Base-by-base conservation (phyloP, 495 filamentous ascomycete genomes). In the Penicillium coprophilum region DNA sequence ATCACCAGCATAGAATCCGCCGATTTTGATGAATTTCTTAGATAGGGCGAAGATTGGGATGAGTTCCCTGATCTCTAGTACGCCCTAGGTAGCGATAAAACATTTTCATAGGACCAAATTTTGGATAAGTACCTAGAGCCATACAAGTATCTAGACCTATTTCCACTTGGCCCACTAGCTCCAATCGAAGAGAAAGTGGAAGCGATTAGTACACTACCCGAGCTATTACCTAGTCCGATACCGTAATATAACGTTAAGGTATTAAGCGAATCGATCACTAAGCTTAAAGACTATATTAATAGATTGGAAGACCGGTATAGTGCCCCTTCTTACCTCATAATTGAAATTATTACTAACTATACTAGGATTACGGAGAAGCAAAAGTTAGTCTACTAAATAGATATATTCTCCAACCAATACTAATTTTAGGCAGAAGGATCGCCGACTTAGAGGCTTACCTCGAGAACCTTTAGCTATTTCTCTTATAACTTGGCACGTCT, bases 151-250 rank as follows among this genome's bases (percentile, higher is more conserved):
- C 40, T 44, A 4, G 40, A 44, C 8, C 40, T 20, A 44, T 44
- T 44, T 10, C 40, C 40, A 44, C 40, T 44, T 44, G 40, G 40
- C 17, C 17, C 20, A 44, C 40, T 44, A 3, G 17, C 40, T 10
- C 40, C 40, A 44, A 44, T 44, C 40, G 40, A 44, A 20, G 40
- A 44, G 40, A 44, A 20, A 44, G 40, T 44, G 20, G 40, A 44
- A 23, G 17, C 40, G 1, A 20, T 44, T 44, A 9, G 24, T 44
- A 20, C 40, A 44, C 40, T 44, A 19, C 40, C 40, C 40, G 40
- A 44, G 40, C 40, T 44, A 44, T 44, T 20, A 24, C 40, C 40
- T 10, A 44, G 40, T 44, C 40, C 17, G 20, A 1, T 20, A 44
- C 40, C 6, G 10, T 20, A 44, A 44, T 44, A 23, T 20, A 10